Conservation (phyloP, 345 rosid genomes). For the Excoecaria cochinchinensis region DNA sequence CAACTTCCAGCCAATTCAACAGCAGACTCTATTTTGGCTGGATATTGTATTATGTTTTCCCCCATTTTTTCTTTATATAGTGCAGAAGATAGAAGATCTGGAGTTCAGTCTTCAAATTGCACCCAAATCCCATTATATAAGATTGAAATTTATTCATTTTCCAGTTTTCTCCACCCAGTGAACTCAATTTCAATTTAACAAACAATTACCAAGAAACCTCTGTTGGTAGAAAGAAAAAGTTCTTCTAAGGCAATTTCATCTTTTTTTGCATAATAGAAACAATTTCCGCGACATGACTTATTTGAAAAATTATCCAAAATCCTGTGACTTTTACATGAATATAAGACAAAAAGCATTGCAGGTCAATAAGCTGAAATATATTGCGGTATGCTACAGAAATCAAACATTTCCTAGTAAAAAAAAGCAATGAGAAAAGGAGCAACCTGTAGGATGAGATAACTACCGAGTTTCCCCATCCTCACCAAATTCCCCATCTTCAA, state of each 20-base stretch:
- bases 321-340: slow-evolving; percentile 3
- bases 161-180: too few species aligned
- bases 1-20: neutral
- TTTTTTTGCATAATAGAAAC: slow-evolving; percentile 1
- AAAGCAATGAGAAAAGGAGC: slow-evolving; percentile 6
- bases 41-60: too few species aligned
- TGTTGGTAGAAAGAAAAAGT: too few species aligned
- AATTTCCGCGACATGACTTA: neutral
- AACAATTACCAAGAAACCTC: too few species aligned
- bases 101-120: too few species aligned
- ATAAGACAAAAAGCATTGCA: neutral
- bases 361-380: slow-evolving; percentile 1
- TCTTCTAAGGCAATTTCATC: neutral
- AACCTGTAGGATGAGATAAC: slow-evolving; percentile 8
- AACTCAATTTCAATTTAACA: too few species aligned
- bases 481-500: slow-evolving; percentile 86
- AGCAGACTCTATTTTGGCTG: too few species aligned
- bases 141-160: too few species aligned
- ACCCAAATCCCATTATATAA: too few species aligned
- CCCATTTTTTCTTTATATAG: too few species aligned
- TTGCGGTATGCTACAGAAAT: slow-evolving; percentile 3
- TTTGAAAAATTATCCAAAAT: slow-evolving; percentile 8
- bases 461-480: slow-evolving; percentile 41
- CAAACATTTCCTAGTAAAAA: slow-evolving; percentile 5
- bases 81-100: too few species aligned